Base-by-base conservation (phyloP, 2,329 filamentous ascomycete genomes). In the Paecilomyces sp. region DNA sequence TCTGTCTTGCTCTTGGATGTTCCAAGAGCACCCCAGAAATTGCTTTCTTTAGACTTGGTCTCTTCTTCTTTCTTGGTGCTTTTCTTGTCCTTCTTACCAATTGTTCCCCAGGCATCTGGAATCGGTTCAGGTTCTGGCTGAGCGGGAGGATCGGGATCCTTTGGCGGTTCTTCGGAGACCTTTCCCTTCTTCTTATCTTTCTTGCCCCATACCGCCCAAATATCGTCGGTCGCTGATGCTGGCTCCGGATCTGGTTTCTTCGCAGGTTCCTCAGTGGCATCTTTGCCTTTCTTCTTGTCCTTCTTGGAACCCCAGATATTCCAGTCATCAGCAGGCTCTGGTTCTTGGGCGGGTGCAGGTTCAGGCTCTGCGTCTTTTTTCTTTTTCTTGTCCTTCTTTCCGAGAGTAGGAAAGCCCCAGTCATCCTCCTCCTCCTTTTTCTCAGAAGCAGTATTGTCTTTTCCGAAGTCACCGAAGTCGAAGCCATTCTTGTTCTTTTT, bases 381-480 rank as follows among this genome's bases (percentile, higher is more conserved):
- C 60, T 81, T 81, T 64, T 80, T 82, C 63, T 79, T 77, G 53
- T 76, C 71, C 55, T 79, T 78, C 62, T 76, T 83, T 50, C 69
- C 65, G 34, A 61, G 66, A 64, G 67, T 55, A 18, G 69, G 62
- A 60, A 79, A 75, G 24, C 67, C 74, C 73, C 73, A 76, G 36
- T 64, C 64, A 55, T 75, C 72, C 34, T 77, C 76, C 18, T 74
- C 73, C 5, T 66, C 61, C 50, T 77, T 76, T 52, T 71, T 70
- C 58, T 72, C 73, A 22, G 82, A 76, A 62, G 81, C 84, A 28
- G 70, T 71, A 18, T 79, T 78, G 15, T 73, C 67, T 12, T 65
- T 57, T 71, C 79, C 69, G 67, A 78, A 65, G 65, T 77, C 70
- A 60, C 75, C 73, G 67, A 80, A 78, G 57, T 78, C 77, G 56